Base-by-base conservation (phyloP, 169 alveolate species). In the Cyclospora cayetanensis region DNA sequence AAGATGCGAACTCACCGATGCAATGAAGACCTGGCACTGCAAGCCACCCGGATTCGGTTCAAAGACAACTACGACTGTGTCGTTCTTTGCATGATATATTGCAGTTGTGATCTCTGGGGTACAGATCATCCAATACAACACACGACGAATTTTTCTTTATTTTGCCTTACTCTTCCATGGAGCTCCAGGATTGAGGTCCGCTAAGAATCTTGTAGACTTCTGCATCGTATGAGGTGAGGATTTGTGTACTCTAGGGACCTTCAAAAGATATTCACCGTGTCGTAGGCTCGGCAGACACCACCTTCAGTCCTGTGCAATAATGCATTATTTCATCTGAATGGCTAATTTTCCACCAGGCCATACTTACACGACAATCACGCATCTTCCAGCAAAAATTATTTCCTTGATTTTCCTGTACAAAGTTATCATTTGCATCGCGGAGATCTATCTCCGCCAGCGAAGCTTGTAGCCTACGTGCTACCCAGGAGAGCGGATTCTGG, bases 11-110 rank as follows among this genome's bases (percentile, higher is more conserved):
- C 90, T 41, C 42, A 82, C 90, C 11, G 84, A 85, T 25, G 84
- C 72, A 39, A 65, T 80, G 41, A 89, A 65, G 46, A 89, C 83
- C 25, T 72, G 76, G 60, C 93, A 89, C 37, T 74, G 87, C 12
- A 89, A 53, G 70, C 93, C 93, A 3, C 93, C 93, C 22, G 93
- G 93, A 55, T 74, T 89, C 46, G 93, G 93, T 42, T 89, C 93
- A 39, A 50, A 89, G 60, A 89, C 93, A 37, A 89, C 93, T 15
- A 79, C 89, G 31, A 89, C 74, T 25, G 93, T 89, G 70, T 89
- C 89, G 43, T 89, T 89, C 52, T 37, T 53, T 9, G 66, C 15
- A 29, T 89, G 83, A 53, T 89, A 89, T 4, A 89, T 82, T 25
- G 93, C 93, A 1, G 93, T 89, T 9, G 93, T 89, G 82, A 89